Percentiles rank a stretch among this genome's conserved stretches.
These are phyloP conservation scores for Fagus crenata DNA, from an alignment of 306 rosid genomes.

Conservation along the genomic window DNA sequence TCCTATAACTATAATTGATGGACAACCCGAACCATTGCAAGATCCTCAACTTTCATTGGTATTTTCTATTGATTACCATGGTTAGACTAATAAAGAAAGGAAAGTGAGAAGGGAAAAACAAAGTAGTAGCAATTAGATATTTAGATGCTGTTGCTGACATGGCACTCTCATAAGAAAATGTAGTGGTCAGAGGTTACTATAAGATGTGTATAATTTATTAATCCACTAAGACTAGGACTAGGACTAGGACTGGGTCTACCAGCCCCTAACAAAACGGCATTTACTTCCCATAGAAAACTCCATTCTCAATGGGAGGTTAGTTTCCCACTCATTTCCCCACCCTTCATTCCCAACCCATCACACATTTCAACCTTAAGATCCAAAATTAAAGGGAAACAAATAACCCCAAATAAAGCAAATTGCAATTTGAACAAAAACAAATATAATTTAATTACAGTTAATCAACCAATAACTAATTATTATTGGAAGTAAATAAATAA, in stretches of 20 bases:
- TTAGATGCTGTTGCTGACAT: too few relatives aligned
- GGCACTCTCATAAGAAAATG: background rate
- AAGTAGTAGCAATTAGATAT: background rate
- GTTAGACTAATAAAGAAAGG: too few relatives aligned
- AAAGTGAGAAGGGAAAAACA: background rate
- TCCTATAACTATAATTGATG: too few relatives aligned
- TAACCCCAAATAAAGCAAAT: background rate
- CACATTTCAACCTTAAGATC: conserved; percentile 62
- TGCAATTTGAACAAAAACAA: background rate
- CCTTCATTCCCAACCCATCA: conserved; percentile 44
- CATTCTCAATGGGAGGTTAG: conserved; percentile 51
- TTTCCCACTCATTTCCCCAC: conserved; percentile 40
- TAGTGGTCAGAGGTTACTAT: background rate
- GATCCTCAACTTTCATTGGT: too few relatives aligned
- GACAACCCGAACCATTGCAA: too few relatives aligned
- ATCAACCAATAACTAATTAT: background rate
- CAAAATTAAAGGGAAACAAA: conserved; percentile 45
- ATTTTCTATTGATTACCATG: too few relatives aligned
- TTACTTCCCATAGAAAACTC: conserved; percentile 58
- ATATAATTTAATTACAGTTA: background rate
- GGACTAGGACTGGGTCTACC: conserved; percentile 63
- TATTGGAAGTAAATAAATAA: background rate
- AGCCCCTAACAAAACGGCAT: conserved; percentile 73
- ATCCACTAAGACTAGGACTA: conserved; percentile 28
- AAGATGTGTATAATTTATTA: conserved; percentile 6